Evolutionary conservation across 2,329 filamentous ascomycete genomes (phyloP).

Genomic region (Monilinia aucupariae): DNA sequence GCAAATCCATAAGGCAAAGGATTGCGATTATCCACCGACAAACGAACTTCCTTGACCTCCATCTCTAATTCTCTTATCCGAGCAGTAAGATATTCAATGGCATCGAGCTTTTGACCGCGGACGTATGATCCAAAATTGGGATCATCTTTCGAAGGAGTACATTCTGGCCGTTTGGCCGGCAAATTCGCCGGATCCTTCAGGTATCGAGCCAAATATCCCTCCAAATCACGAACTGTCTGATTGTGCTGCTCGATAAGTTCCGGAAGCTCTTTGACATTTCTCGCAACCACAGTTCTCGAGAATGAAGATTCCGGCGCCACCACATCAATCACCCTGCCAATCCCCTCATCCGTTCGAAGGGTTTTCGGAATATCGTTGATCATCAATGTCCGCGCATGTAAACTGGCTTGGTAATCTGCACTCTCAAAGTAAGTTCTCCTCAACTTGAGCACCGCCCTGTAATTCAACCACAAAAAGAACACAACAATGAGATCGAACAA

Average conservation of each 20-base stretch:
- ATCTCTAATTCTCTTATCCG: slow-evolving; percentile 78
- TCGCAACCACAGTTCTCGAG: slow-evolving; percentile 74
- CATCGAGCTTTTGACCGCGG: slow-evolving; percentile 73
- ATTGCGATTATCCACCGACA: slow-evolving; percentile 77
- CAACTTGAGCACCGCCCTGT: slow-evolving; percentile 64
- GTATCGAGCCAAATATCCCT: slow-evolving; percentile 81
- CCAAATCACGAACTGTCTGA: slow-evolving; percentile 72
- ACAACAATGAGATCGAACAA: slow-evolving; percentile 69
- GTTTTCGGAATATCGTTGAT: slow-evolving; percentile 77
- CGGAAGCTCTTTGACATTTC: slow-evolving; percentile 88
- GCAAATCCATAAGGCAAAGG: slow-evolving; percentile 91
- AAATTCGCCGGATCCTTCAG: slow-evolving; percentile 79
- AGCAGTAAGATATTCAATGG: slow-evolving; percentile 86
- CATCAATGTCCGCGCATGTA: slow-evolving; percentile 71
- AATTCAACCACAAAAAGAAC: slow-evolving; percentile 87
- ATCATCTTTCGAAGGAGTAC: slow-evolving; percentile 76
- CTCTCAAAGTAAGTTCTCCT: slow-evolving; percentile 78
- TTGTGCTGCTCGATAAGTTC: slow-evolving; percentile 80
- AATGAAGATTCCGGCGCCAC: slow-evolving; percentile 73
- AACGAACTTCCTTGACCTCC: slow-evolving; percentile 77
- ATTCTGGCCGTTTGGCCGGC: slow-evolving; percentile 69
- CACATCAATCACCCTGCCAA: slow-evolving; percentile 75
- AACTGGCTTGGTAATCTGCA: slow-evolving; percentile 78
- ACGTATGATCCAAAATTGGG: slow-evolving; percentile 58
- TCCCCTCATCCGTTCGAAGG: slow-evolving; percentile 77